Conservation (phyloP, 768 basidiomycete genomes). For the Auricularia heimuer region DNA sequence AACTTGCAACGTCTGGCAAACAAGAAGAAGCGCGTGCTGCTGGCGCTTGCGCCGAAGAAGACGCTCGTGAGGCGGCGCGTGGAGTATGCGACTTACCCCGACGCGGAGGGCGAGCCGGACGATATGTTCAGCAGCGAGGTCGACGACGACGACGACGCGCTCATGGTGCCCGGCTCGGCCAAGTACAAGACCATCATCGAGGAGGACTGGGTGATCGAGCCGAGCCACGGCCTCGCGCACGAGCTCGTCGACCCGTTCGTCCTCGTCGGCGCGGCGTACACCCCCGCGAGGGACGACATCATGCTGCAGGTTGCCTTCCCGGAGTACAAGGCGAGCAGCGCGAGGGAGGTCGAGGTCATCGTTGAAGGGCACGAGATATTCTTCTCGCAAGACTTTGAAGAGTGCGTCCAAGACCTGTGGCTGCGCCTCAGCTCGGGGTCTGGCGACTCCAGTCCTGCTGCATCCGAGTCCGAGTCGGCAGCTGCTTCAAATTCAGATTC, state of each 20-base stretch:
- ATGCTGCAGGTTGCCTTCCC: not conserved
- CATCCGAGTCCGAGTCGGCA: too few species aligned
- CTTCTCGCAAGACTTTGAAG: not conserved
- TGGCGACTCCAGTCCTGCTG: not conserved
- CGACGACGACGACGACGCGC: not conserved
- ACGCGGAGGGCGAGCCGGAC: not conserved
- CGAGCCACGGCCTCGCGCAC: not conserved
- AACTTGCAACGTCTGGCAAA: not conserved
- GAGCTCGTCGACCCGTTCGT: not conserved
- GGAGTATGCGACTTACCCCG: not conserved
- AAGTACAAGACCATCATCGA: not conserved
- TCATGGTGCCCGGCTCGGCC: not conserved
- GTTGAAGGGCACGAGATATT: not conserved
- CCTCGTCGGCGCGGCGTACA: not conserved
- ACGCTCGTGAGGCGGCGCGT: not conserved
- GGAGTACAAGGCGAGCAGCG: not conserved
- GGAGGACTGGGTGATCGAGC: not conserved
- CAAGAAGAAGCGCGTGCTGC: not conserved
- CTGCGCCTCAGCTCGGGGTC: not conserved
- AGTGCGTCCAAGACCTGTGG: not conserved
- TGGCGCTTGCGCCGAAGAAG: not conserved
- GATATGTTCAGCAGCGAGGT: not conserved
- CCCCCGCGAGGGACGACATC: not conserved
- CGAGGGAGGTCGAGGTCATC: not conserved
- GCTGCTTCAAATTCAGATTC: too few species aligned